phyloP scores from a whole-genome alignment of 768 basidiomycete genomes.

The Tricholoma saponaceum region DNA sequence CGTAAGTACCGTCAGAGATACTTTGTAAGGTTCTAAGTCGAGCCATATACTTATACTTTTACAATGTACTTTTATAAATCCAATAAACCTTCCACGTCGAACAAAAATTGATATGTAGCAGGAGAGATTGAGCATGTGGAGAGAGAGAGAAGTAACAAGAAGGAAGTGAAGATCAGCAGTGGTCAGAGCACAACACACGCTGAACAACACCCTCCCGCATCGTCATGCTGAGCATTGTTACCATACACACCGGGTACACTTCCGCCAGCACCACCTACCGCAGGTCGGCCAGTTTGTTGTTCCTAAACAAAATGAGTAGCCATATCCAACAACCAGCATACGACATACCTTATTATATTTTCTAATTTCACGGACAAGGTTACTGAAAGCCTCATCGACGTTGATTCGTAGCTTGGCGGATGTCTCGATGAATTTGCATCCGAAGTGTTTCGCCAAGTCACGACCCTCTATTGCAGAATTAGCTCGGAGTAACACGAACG shows the following conservation, averaged over 20 bases:
- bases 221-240: slow-evolving; percentile 43
- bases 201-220: slow-evolving; percentile 59
- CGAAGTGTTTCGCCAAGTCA: slow-evolving; percentile 92
- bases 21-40: too few species aligned
- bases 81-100: too few species aligned
- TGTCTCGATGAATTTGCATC: slow-evolving; percentile 92
- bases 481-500: background rate
- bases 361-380: slow-evolving; percentile 90
- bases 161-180: too few species aligned
- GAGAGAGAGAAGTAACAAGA: background rate
- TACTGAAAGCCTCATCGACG: slow-evolving; percentile 92
- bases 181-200: slow-evolving; percentile 59
- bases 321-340: too few species aligned
- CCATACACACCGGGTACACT: slow-evolving; percentile 47
- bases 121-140: background rate
- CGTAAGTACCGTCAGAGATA: too few species aligned
- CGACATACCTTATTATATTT: slow-evolving; percentile 83
- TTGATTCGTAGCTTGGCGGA: slow-evolving; percentile 96
- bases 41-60: too few species aligned
- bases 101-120: too few species aligned
- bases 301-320: slow-evolving; percentile 39
- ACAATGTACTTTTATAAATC: too few species aligned
- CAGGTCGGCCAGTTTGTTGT: slow-evolving; percentile 73
- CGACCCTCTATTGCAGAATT: slow-evolving; percentile 75
- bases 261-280: slow-evolving; percentile 39